phyloP scores from a whole-genome alignment of 805 yeast species.

The Scheffersomyces ergatensis region DNA sequence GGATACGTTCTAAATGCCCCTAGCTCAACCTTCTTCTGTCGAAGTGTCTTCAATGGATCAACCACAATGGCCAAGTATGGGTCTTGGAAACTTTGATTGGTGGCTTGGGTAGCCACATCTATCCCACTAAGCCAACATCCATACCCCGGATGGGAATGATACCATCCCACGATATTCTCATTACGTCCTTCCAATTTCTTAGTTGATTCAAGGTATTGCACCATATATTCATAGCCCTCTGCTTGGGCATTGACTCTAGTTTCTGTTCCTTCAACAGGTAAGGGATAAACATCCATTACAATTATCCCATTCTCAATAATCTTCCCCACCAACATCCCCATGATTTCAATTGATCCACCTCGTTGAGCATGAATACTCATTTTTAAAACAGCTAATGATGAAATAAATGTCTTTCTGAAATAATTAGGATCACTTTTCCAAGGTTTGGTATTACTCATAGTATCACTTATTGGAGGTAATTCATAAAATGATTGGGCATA shows the following conservation, averaged over 20 bases:
- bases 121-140: constrained; percentile 96
- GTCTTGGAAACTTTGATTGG: constrained; percentile 87
- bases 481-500: constrained; percentile 1
- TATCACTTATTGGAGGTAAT: constrained; percentile 6
- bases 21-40: constrained; percentile 68
- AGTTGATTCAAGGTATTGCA: constrained; percentile 60
- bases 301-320: constrained; percentile 54
- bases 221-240: constrained; percentile 95
- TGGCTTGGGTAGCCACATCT: constrained; percentile 83
- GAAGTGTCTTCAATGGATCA: constrained; percentile 71
- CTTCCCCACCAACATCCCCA: constrained; percentile 93
- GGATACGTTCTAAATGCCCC: constrained; percentile 84
- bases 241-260: constrained; percentile 92
- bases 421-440: constrained; percentile 60
- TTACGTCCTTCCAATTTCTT: constrained; percentile 40
- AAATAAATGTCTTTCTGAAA: constrained; percentile 60
- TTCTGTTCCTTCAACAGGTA: constrained; percentile 96
- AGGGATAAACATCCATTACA: constrained; percentile 76
- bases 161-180: constrained; percentile 93
- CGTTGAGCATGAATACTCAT: constrained; percentile 77
- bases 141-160: constrained; percentile 94
- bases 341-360: constrained; percentile 86
- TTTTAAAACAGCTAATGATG: constrained; percentile 69
- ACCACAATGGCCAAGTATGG: constrained; percentile 88
- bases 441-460: constrained; percentile 29